Evolutionary conservation across 345 rosid genomes (phyloP).

Genomic region (Chamaenerion angustifolium): DNA sequence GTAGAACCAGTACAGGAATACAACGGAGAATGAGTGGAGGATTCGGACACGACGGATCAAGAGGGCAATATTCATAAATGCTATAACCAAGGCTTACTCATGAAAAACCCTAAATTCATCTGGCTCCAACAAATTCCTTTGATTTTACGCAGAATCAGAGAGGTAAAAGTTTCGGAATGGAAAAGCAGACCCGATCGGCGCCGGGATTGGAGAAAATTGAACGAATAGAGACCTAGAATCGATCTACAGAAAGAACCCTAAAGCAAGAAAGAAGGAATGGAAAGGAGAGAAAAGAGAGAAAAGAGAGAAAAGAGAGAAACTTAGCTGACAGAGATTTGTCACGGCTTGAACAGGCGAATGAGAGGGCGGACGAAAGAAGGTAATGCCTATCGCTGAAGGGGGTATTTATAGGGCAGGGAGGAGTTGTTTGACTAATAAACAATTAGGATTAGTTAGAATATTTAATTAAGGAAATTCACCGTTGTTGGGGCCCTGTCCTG

Average conservation of each 20-base stretch:
- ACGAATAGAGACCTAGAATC: not conserved
- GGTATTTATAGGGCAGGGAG: conserved; percentile 5
- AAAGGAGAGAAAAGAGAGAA: not conserved
- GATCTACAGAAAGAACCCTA: not conserved
- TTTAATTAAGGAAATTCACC: too few relatives aligned
- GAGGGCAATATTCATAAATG: conserved; percentile 41
- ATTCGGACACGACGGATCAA: conserved; percentile 64
- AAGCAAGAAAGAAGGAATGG: not conserved
- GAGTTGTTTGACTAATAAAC: not conserved
- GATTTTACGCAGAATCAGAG: not conserved
- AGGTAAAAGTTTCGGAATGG: too few relatives aligned
- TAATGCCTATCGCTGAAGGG: rapidly evolving
- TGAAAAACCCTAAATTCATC: conserved; percentile 2
- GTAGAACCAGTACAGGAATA: conserved; percentile 84
- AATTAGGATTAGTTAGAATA: too few relatives aligned
- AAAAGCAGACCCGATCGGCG: not conserved
- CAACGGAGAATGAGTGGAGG: conserved; percentile 85
- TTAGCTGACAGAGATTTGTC: not conserved
- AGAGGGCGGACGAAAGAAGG: conserved; percentile 2
- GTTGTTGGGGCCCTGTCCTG: too few relatives aligned
- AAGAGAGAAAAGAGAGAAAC: not conserved
- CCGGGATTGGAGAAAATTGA: not conserved
- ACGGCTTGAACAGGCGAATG: too few relatives aligned
- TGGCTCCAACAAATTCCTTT: not conserved
- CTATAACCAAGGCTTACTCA: conserved; percentile 11